Evolutionary conservation across 129 eudicot genomes (phyloP), one percentile per base, ranked within the genome.

Genomic region (Tagetes erecta): DNA sequence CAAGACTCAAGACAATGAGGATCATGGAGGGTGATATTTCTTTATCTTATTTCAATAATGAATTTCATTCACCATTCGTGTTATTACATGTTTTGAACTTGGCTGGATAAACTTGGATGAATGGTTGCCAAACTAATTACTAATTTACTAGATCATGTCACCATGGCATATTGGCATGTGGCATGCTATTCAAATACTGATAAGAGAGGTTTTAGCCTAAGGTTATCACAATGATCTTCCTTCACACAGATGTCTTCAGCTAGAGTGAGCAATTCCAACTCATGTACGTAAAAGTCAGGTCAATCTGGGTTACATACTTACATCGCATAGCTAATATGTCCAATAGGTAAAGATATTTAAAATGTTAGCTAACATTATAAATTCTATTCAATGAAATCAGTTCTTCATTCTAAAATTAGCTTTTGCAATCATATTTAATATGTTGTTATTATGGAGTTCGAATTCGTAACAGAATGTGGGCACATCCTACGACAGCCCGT

Each of bases 161-260:
- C 27, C 27, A 20, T 20, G 27, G 27, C 27, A 20, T 20, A 20
- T 20, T 20, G 46, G 49, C 60, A 70, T 49, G 33, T 69, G 44
- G 47, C 47, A 69, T n/a, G 44, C 62, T 35, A 69, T 69, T 50
- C 62, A 49, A 35, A 69, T 52, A 50, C 74, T 1, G 64, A 63
- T 53, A 38, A 50, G 42, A 1, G 12, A 34, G 42, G 12, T 68
- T 10, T 33, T 33, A 68, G 44, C 41, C 10, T 3, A 3, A 55
- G 39, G 34, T 13, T 37, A 70, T 13, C 10, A 37, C 3, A 34
- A 53, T 53, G 34, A 67, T 11, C 35, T 30, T 31, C n/a, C 7
- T 0, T 14, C 65, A 9, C 4, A 59, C 65, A 33, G 20, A 55
- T 38, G 8, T 37, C 11, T 35, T 36, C 10, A 27, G 49, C 63